Conservation (phyloP, 768 basidiomycete genomes). For the Gloeopeniophorella convolvens region DNA sequence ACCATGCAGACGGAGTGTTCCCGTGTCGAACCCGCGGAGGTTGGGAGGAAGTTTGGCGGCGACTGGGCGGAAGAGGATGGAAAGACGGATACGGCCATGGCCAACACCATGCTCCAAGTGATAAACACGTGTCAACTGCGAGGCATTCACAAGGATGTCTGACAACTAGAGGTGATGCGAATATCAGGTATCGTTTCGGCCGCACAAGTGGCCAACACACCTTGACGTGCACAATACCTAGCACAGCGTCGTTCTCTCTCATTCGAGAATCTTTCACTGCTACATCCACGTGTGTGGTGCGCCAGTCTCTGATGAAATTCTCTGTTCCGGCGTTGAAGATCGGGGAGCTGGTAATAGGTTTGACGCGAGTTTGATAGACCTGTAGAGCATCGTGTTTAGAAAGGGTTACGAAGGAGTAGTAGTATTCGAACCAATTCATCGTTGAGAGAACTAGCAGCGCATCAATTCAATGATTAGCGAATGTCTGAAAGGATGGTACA, state of each 20-base stretch:
- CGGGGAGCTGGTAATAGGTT: conserved; percentile 30
- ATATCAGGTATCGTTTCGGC: no score
- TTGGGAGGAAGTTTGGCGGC: conserved; percentile 50
- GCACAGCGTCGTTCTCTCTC: conserved; percentile 58
- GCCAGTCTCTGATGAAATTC: conserved; percentile 60
- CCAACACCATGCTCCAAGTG: conserved; percentile 68
- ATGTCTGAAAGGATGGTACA: background rate
- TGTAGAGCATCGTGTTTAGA: background rate
- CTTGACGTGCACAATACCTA: conserved; percentile 62
- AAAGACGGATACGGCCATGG: conserved; percentile 54
- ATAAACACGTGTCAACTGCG: conserved; percentile 51
- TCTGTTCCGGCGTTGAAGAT: conserved; percentile 60
- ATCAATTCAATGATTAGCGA: conserved; percentile 3
- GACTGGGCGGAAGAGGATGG: conserved; percentile 62
- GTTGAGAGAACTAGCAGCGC: conserved; percentile 35
- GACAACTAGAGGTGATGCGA: conserved; percentile 24
- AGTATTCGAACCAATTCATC: conserved; percentile 37
- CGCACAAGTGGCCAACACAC: no score
- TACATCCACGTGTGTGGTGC: conserved; percentile 51
- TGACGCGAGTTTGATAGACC: conserved; percentile 30
- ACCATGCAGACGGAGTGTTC: conserved; percentile 50
- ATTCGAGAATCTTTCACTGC: conserved; percentile 55
- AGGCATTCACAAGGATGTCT: conserved; percentile 34
- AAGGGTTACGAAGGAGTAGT: background rate
- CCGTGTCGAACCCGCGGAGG: conserved; percentile 63